Evolutionary conservation across 441 rosid species (phyloP), one percentile per base, ranked within the genome.

Genomic region (Brassica balearica): DNA sequence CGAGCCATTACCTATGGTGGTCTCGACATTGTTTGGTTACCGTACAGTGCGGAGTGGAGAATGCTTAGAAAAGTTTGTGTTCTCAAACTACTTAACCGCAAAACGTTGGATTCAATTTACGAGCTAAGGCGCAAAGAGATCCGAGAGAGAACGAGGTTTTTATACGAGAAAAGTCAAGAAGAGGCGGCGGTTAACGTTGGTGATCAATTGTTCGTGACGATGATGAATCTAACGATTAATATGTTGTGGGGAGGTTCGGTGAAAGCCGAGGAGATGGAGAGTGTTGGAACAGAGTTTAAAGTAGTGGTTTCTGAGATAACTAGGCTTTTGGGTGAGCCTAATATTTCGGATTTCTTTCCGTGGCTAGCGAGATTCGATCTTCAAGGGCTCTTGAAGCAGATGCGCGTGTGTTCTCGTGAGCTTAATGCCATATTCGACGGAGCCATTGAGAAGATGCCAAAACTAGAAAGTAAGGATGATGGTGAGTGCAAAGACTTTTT

Each of bases 21-120:
- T 2, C 34, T 58, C 2, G 84, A 87, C 66, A 34, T 89, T 3
- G 84, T 72, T 29, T 29, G 34, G 34, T 80, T 65, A 66, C 86
- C 88, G 0, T 84, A 86, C 65, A 90, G 91, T 5, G 85, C 87
- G 0, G 87, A 87, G 15, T 89, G 93, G 93, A 75, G 90, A 78
- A 83, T 64, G 83, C 65, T 89, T 73, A 80, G 91, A 63, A 89
- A 82, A 62, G 78, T 86, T 0, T 86, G 91, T 6, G 87, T 81
- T 6, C 43, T 78, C 38, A 89, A 79, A 72, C 83, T 89, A 83
- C 86, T 89, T 25, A 87, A 86, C 77, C 85, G 81, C 61, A 68
- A 64, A 6, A 86, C 80, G 8, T 71, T 89, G 74, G 91, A 89
- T 76, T 83, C 87, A 6, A 80, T 82, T 5, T 86, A 85, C 66